These are phyloP conservation scores for Boletus coccyginus DNA, from an alignment of 768 basidiomycete genomes.

Conservation along the genomic window DNA sequence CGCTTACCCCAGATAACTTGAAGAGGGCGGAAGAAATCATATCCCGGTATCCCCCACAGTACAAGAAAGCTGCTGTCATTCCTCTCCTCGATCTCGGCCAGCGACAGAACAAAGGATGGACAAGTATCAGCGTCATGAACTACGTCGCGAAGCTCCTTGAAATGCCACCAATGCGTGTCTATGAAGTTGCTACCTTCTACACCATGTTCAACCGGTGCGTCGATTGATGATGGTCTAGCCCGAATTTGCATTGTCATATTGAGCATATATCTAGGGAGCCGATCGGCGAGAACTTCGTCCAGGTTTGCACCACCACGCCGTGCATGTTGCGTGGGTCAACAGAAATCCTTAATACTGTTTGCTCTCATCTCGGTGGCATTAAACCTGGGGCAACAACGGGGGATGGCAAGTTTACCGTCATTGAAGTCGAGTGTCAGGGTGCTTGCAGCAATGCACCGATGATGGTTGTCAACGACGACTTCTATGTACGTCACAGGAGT, in stretches of 20 bases:
- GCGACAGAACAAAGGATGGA: constrained; percentile 98
- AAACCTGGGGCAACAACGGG: constrained; percentile 90
- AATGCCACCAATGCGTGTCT: constrained; percentile 97
- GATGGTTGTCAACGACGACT: constrained; percentile 95
- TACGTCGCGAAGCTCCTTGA: constrained; percentile 91
- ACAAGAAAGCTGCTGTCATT: constrained; percentile 98
- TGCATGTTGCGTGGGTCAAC: constrained; percentile 95
- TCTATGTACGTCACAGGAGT: constrained; percentile 64
- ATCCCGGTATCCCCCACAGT: constrained; percentile 91
- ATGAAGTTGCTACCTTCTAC: constrained; percentile 99
- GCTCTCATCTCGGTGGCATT: constrained; percentile 77
- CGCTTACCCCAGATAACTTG: constrained; percentile 77
- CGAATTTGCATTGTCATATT: neutral
- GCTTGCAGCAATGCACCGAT: constrained; percentile 98
- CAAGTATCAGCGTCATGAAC: constrained; percentile 98
- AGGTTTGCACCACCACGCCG: constrained; percentile 98
- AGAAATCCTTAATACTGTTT: constrained; percentile 83
- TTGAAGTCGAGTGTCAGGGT: constrained; percentile 98
- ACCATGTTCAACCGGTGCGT: constrained; percentile 98
- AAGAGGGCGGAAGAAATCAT: constrained; percentile 89
- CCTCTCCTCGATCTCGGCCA: constrained; percentile 95
- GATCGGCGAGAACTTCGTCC: constrained; percentile 90
- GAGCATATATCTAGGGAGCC: constrained; percentile 62
- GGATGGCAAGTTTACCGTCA: constrained; percentile 94
- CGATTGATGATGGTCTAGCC: neutral